Evolutionary conservation across 2,329 filamentous ascomycete genomes (phyloP), one percentile per base, ranked within the genome.

Genomic region (Penicillium olsonii): DNA sequence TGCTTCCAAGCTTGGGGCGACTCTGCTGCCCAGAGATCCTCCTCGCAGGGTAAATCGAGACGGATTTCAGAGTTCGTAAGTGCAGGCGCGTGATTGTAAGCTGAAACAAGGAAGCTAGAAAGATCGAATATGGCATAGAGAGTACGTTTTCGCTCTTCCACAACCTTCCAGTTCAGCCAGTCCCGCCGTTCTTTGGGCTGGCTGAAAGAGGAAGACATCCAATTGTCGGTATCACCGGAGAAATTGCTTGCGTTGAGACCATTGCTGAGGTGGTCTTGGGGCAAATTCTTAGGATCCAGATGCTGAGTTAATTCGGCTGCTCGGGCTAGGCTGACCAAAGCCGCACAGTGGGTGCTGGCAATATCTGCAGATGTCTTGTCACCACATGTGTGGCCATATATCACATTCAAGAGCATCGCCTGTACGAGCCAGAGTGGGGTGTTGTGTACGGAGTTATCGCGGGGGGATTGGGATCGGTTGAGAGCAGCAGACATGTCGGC

Each of bases 371-470:
- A 88, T 45, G 85, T 87, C 74, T 95, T 92, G 68, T 97, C 92
- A 31, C 89, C 90, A 67, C 91, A 95, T 59, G 95, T 95, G 69
- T 96, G 90, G 12, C 92, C 92, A 67, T 96, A 97, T 14, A 96
- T 88, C 31, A 97, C 89, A 66, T 96, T 97, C 42, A 99, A 79
- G 8, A 97, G 78, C 92, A 97, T 97, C 0, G 92, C 90, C 71
- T 97, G 94, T 14, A 97, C 91, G 20, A 99, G 80, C 92, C 92
- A 97, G 34, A 96, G 79, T 0, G 92, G 92, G 2, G 92, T 84
- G 46, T 83, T 92, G 58, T 90, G 84, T 33, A 84, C 81, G 14
- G 84, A 79, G 42, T 80, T 80, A 50, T 90, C 87, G 46, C 77
- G 72, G 15, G 71, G 67, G 37, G 78, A 74, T 51, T 71, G 75